Percentiles rank a stretch among this genome's conserved stretches.
Conservation (phyloP, 306 rosid species). For the Boehmeria nivea region DNA sequence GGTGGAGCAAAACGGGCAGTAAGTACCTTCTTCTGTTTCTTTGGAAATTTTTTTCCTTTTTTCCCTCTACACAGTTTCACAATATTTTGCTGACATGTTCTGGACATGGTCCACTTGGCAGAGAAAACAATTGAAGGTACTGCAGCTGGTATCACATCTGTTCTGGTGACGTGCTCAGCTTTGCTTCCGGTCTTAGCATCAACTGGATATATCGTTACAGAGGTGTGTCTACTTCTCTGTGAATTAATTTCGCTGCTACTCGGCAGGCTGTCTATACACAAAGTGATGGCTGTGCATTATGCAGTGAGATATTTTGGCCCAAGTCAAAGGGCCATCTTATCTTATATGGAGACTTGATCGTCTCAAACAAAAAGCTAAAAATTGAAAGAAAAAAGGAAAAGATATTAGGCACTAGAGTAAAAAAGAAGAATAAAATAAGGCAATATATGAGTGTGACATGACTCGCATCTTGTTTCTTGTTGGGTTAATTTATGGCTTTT, state of each 20-base stretch:
- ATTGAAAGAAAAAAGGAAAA: no score
- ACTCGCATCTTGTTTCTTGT: constrained; percentile 2
- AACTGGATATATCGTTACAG: constrained; percentile 76
- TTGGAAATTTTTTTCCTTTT: not conserved
- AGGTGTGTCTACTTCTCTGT: constrained; percentile 45
- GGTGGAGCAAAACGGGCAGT: constrained; percentile 98
- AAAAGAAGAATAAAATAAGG: not conserved
- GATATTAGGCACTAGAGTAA: not conserved
- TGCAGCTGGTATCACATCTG: constrained; percentile 97
- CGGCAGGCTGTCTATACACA: not conserved
- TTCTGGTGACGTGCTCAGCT: constrained; percentile 77
- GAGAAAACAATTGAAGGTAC: constrained; percentile 99
- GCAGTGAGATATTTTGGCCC: not conserved
- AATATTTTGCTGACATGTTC: constrained; percentile 9
- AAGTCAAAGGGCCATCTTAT: not conserved
- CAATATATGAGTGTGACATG: not conserved
- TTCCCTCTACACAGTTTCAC: not conserved
- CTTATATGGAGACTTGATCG: not conserved
- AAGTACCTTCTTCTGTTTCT: constrained; percentile 24
- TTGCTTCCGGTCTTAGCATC: constrained; percentile 88
- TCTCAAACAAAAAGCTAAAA: no score
- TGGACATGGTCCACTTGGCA: constrained; percentile 31
- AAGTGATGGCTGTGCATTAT: not conserved
- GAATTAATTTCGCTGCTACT: constrained; percentile 7
- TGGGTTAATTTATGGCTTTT: constrained; percentile 13